phyloP scores from a whole-genome alignment of 2,329 filamentous ascomycete genomes.

The Penicillium verrucosum region DNA sequence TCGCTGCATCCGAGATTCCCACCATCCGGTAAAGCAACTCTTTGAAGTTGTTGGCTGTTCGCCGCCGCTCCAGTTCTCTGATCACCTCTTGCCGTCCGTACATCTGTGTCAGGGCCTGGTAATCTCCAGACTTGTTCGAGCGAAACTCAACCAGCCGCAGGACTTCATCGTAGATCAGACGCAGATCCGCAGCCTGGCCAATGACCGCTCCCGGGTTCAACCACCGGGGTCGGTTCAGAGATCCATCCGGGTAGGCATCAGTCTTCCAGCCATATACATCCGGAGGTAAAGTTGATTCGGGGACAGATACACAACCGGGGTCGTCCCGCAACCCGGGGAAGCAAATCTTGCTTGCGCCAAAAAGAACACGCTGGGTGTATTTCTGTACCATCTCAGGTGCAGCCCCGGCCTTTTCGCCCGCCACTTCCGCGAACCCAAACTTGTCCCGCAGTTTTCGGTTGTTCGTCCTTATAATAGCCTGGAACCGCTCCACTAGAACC shows the following conservation, averaged over 20 bases:
- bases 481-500: slow-evolving; percentile 61
- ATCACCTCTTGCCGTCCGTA: slow-evolving; percentile 54
- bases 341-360: slow-evolving; percentile 55
- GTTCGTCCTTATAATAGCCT: slow-evolving; percentile 51
- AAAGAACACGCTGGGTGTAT: slow-evolving; percentile 55
- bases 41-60: slow-evolving; percentile 32
- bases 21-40: slow-evolving; percentile 40
- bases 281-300: slow-evolving; percentile 50
- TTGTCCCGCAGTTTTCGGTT: slow-evolving; percentile 52
- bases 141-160: slow-evolving; percentile 37
- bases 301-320: slow-evolving; percentile 53
- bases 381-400: slow-evolving; percentile 34
- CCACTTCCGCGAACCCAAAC: slow-evolving; percentile 44
- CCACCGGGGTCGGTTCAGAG: slow-evolving; percentile 47
- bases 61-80: slow-evolving; percentile 43
- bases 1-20: slow-evolving; percentile 38
- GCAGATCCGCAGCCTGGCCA: slow-evolving; percentile 51
- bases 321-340: slow-evolving; percentile 43
- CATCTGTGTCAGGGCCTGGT: slow-evolving; percentile 51
- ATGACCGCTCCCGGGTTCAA: slow-evolving; percentile 51
- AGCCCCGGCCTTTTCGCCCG: slow-evolving; percentile 16
- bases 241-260: slow-evolving; percentile 36
- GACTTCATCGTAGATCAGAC: slow-evolving; percentile 45
- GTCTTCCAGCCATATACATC: slow-evolving; percentile 50
- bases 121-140: slow-evolving; percentile 38